phyloP scores from a whole-genome alignment of 805 yeast genomes.

The Wickerhamia fluorescens region DNA sequence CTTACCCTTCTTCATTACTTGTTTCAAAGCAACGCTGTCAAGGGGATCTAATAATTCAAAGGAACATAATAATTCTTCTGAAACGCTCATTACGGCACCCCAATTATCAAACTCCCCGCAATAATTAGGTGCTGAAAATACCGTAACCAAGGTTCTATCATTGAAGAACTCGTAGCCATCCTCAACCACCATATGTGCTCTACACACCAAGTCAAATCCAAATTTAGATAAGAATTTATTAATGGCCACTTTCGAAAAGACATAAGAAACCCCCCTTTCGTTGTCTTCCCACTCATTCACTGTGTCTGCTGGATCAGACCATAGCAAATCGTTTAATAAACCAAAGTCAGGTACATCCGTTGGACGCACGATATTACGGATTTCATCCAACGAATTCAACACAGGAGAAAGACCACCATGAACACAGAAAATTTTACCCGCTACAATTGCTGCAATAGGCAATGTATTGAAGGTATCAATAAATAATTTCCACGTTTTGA shows the following conservation, averaged over 20 bases:
- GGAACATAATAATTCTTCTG: constrained; percentile 86
- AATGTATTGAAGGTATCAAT: constrained; percentile 92
- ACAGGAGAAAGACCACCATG: constrained; percentile 83
- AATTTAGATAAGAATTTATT: constrained; percentile 69
- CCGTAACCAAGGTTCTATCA: constrained; percentile 64
- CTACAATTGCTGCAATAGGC: constrained; percentile 94
- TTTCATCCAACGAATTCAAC: constrained; percentile 66
- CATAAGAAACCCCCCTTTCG: constrained; percentile 78
- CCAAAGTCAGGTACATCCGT: constrained; percentile 87
- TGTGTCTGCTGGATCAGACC: constrained; percentile 85
- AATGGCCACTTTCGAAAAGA: constrained; percentile 73
- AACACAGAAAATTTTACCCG: constrained; percentile 88
- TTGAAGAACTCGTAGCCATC: constrained; percentile 76
- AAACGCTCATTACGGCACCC: constrained; percentile 98
- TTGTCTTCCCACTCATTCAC: constrained; percentile 83
- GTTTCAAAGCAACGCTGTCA: constrained; percentile 88
- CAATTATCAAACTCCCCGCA: constrained; percentile 87
- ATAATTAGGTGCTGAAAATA: constrained; percentile 69
- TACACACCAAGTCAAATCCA: constrained; percentile 72
- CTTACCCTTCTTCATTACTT: constrained; percentile 90
- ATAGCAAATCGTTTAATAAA: constrained; percentile 63
- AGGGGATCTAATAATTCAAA: constrained; percentile 92
- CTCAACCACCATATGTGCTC: constrained; percentile 86
- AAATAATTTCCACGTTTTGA: constrained; percentile 90
- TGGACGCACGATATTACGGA: constrained; percentile 67